Evolutionary conservation across 176 grass and related monocot genomes (phyloP), one percentile per base, ranked within the genome.

Genomic region (Oryza glumipatula): DNA sequence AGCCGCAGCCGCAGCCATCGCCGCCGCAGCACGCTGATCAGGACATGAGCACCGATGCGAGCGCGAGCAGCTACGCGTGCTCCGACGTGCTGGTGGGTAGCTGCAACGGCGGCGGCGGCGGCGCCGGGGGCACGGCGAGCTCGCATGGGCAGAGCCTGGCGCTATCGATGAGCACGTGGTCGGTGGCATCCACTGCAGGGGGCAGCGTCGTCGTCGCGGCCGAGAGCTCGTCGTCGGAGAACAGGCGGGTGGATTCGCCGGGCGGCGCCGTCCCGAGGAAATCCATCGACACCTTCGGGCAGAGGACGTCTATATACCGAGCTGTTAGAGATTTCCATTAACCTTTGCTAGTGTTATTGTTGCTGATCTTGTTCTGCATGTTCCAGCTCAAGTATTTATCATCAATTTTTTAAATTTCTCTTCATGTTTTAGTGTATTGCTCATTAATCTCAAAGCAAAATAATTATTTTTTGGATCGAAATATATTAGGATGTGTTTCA

Each of bases 301-400:
- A 97, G 67, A 97, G 95, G 87, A 97, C 95, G n/a, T 97, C 95
- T 23, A 92, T 91, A 81, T 97, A 94, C 56, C 86, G 95, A 78
- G 95, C 92, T 76, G 95, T 94, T 86, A 81, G 76, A 47, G n/a
- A 73, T 4, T 74, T 87, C 51, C 9, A 51, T 51, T 14, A 36
- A 61, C 81, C 64, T 38, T 82, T 58, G 17, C 47, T 70, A 23
- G 28, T 75, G 48, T 73, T 32, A 11, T 28, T 81, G 2, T 47
- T 76, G 5, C 21, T 70, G 22, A 22, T 52, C 21, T 56, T 56
- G 52, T 56, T 19, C 52, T 56, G 5, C 52, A 21, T 56, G 17
- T 56, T 56, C 52, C 52, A 19, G 17, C 6, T 56, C 5, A 17
- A 56, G 17, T 56, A 21, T 16, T 21, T 0, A 17, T 21, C 1